phyloP scores from a whole-genome alignment of 345 rosid species.

The Capsella bursapastoris region DNA sequence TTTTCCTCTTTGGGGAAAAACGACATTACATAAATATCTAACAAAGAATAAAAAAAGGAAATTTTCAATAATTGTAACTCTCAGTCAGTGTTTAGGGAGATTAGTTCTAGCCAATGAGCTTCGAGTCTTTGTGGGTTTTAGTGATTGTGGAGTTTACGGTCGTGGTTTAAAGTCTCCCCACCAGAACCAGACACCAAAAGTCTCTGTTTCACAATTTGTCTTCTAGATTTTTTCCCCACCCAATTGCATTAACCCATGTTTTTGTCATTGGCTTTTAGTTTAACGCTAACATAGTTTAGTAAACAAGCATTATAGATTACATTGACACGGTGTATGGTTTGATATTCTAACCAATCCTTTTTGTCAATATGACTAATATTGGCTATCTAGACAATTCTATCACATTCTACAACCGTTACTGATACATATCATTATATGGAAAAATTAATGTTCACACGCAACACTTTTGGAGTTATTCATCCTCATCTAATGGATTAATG shows the following conservation, averaged over 20 bases:
- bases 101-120: constrained; percentile 32
- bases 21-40: constrained; percentile 23
- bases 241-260: constrained; percentile 30
- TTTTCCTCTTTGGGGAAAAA: constrained; percentile 28
- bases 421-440: constrained; percentile 17
- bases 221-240: constrained; percentile 20
- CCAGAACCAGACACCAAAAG: constrained; percentile 33
- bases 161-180: constrained; percentile 30
- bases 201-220: constrained; percentile 20
- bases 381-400: not conserved
- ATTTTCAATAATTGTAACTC: not conserved
- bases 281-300: constrained; percentile 1
- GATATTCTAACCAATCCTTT: not conserved
- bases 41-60: constrained; percentile 8
- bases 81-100: constrained; percentile 4
- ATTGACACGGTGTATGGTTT: not conserved
- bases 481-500: not conserved
- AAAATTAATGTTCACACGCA: constrained; percentile 23
- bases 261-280: constrained; percentile 15
- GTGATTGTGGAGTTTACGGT: constrained; percentile 36
- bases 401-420: constrained; percentile 5
- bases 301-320: not conserved
- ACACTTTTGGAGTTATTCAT: not conserved
- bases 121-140: constrained; percentile 32
- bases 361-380: not conserved